Evolutionary conservation across 140 eudicot species (phyloP), one percentile per base, ranked within the genome.

Genomic region (Stevia rebaudiana): DNA sequence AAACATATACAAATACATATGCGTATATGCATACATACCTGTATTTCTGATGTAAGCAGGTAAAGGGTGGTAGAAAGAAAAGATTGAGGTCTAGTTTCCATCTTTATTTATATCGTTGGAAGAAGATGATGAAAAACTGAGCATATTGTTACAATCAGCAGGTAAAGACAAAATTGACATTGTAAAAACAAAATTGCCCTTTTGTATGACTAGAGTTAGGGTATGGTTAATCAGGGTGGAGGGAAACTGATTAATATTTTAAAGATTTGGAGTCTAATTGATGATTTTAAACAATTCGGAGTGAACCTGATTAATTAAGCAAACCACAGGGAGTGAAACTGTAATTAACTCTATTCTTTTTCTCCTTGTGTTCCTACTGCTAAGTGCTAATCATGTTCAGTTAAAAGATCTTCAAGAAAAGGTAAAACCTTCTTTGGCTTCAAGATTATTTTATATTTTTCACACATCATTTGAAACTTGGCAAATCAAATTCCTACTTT

Each of bases 61-160:
- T 9, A 82, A 41, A 2, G 33, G 33, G 33, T 28, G 33, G 4
- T 53, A 25, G 3, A 44, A 5, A 11, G 68, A 58, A 36, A 58
- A 51, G n/a, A n/a, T n/a, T n/a, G n/a, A n/a, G n/a, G n/a, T n/a
- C n/a, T n/a, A n/a, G n/a, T n/a, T n/a, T n/a, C n/a, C n/a, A n/a
- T n/a, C n/a, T n/a, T n/a, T n/a, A n/a, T n/a, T n/a, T n/a, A n/a
- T n/a, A n/a, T n/a, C n/a, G n/a, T 53, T 39, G 3, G 52, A 5
- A 11, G 68, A 58, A 36, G 64, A 51, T 6, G 79, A 70, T 62
- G 88, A 76, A 57, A 85, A 82, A 61, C 83, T 79, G 35, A 85
- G 79, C 83, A 84, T 78, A 23, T 76, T 69, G 40, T 78, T 72
- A 11, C 41, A 18, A 76, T 75, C 69, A 30, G 59, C 12, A 41